These are phyloP conservation scores for Chenopodium suecicum DNA, from an alignment of 148 eudicot genomes.

Conservation along the genomic window DNA sequence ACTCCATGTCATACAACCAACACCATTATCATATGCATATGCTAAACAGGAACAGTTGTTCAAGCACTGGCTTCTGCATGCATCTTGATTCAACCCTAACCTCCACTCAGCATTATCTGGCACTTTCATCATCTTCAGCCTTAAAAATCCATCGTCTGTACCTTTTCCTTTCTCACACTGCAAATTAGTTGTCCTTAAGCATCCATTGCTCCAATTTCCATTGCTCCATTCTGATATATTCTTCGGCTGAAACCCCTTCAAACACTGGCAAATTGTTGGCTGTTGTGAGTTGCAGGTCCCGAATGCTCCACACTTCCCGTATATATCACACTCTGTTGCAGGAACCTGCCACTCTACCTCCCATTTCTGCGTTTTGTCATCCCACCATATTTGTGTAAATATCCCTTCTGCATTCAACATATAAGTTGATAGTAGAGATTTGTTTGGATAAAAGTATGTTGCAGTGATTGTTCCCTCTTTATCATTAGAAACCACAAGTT, in stretches of 20 bases:
- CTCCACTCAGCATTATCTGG: constrained; percentile 39
- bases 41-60: constrained; percentile 53
- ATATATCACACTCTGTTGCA: constrained; percentile 37
- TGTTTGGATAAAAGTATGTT: constrained; percentile 16
- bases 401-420: constrained; percentile 20
- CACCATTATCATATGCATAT: constrained; percentile 33
- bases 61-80: constrained; percentile 40
- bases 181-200: constrained; percentile 27
- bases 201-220: constrained; percentile 53
- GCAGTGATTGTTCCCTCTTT: constrained; percentile 21
- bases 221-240: constrained; percentile 33
- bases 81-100: constrained; percentile 16
- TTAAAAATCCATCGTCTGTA: constrained; percentile 42
- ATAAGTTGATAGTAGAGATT: constrained; percentile 16
- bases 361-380: constrained; percentile 25
- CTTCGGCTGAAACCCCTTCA: constrained; percentile 45
- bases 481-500: constrained; percentile 16
- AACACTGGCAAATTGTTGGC: constrained; percentile 38
- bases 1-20: constrained; percentile 45
- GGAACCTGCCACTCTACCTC: constrained; percentile 27
- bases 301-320: constrained; percentile 47
- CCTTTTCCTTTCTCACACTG: constrained; percentile 28
- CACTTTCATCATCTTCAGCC: constrained; percentile 37
- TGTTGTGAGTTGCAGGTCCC: constrained; percentile 33
- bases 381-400: constrained; percentile 29